Evolutionary conservation across 1,284 basidiomycete genomes (phyloP).

Genomic region (Coniferiporia sulphurascens): DNA sequence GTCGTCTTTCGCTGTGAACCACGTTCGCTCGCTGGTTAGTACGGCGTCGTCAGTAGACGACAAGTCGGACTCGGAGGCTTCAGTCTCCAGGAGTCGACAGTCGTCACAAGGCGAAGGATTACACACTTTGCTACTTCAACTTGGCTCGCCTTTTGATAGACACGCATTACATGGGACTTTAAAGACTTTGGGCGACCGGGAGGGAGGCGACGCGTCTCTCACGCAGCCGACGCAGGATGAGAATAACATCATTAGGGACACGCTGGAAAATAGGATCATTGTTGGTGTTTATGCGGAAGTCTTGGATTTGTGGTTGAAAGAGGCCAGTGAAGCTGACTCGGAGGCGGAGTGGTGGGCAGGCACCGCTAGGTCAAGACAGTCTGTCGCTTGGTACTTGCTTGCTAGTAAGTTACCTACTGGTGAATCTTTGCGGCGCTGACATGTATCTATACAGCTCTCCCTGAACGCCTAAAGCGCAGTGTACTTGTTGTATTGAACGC

Average conservation of each 20-base stretch:
- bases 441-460: slow-evolving; percentile 42
- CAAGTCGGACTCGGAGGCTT: neutral
- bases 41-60: neutral
- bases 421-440: neutral
- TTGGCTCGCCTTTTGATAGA: slow-evolving; percentile 13
- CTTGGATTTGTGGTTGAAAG: slow-evolving; percentile 50
- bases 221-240: neutral
- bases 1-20: slow-evolving; percentile 15
- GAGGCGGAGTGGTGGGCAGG: slow-evolving; percentile 78
- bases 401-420: slow-evolving; percentile 54
- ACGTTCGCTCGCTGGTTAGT: slow-evolving; percentile 12
- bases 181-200: neutral
- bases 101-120: neutral
- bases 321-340: slow-evolving; percentile 58
- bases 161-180: neutral
- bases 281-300: slow-evolving; percentile 56
- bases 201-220: neutral
- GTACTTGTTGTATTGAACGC: slow-evolving; percentile 39
- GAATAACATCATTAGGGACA: neutral
- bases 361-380: slow-evolving; percentile 48
- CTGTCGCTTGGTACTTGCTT: slow-evolving; percentile 52
- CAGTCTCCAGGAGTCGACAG: neutral
- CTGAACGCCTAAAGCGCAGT: slow-evolving; percentile 45
- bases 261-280: slow-evolving; percentile 29
- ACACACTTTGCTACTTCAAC: neutral